Base-by-base conservation (phyloP, 2,329 filamentous ascomycete species). In the Raffaelea deltoideospora region DNA sequence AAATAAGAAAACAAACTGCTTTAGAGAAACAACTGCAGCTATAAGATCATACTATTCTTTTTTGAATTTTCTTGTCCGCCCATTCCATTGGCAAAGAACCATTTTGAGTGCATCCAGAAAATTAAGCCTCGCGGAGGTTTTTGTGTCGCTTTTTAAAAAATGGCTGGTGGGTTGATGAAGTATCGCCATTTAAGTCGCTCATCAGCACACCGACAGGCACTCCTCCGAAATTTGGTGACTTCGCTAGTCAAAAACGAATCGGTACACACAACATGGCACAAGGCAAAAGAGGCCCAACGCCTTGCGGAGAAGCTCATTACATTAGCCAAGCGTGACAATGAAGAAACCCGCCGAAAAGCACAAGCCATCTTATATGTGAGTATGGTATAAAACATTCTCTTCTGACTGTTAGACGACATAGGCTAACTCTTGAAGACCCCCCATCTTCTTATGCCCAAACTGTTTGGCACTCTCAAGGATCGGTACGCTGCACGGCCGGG, bases 231-330 rank as follows among this genome's bases (percentile, higher is more conserved):
- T 61, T 69, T 98, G 43, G 87, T 96, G 56, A 94, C 88, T 47
- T 90, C 88, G 37, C 80, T 98, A 47, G 81, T 98, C 62, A 72
- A 83, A 59, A 76, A 93, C 59, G 90, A 98, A 65, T 77, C 84
- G 44, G 93, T 98, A 63, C 77, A 79, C 45, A 98, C 90, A 35
- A 94, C 90, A 61, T 95, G 82, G 70, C 78, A 80, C 56, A 96
- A 96, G 63, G 90, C 90, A 33, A 98, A 96, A 62, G 90, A 98
- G 64, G 83, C 90, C 17, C 90, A 98, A 62, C 72, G 83, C 31
- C 58, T 96, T 48, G 90, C 87, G 8, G 90, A 98, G 55, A 92
- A 93, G 65, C 67, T 96, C 47, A 87, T 98, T 51, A 95, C 87
- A 5, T 59, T 94, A 49, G 88, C 83, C 17, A 98, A 96, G 71